These are phyloP conservation scores for Apiospora phragmitis DNA, from an alignment of 2,329 filamentous ascomycete species.

Conservation along the genomic window DNA sequence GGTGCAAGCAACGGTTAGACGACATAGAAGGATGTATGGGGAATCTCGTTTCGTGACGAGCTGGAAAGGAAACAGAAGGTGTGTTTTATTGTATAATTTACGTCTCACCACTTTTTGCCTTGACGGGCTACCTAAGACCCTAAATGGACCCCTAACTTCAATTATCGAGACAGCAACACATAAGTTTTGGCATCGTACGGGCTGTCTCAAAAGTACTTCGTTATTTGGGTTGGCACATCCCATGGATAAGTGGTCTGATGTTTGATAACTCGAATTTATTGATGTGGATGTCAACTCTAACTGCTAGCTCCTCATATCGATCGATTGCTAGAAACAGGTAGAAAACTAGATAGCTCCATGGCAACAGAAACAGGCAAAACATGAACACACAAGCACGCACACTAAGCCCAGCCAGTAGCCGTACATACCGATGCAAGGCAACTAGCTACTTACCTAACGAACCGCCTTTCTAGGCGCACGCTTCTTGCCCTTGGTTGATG, in stretches of 20 bases:
- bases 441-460: background rate
- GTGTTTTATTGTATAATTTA: too few species aligned
- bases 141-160: too few species aligned
- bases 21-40: background rate
- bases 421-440: background rate
- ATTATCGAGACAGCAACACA: background rate
- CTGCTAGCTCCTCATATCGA: background rate
- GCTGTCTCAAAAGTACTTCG: background rate
- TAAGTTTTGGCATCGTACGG: background rate
- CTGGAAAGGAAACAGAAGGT: background rate
- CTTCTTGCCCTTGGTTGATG: background rate
- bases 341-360: background rate
- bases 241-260: background rate
- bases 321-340: background rate
- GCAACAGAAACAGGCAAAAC: background rate
- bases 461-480: background rate
- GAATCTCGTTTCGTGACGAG: background rate
- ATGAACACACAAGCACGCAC: background rate
- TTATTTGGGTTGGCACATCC: background rate
- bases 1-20: background rate
- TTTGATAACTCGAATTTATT: background rate
- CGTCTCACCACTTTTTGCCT: too few species aligned
- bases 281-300: background rate
- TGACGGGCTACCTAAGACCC: too few species aligned
- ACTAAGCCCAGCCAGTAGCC: background rate